Percentiles rank a stretch among this genome's conserved stretches.
Evolutionary conservation across 108 stramenopile genomes (phyloP).

Genomic region (Skeletonema grethae): DNA sequence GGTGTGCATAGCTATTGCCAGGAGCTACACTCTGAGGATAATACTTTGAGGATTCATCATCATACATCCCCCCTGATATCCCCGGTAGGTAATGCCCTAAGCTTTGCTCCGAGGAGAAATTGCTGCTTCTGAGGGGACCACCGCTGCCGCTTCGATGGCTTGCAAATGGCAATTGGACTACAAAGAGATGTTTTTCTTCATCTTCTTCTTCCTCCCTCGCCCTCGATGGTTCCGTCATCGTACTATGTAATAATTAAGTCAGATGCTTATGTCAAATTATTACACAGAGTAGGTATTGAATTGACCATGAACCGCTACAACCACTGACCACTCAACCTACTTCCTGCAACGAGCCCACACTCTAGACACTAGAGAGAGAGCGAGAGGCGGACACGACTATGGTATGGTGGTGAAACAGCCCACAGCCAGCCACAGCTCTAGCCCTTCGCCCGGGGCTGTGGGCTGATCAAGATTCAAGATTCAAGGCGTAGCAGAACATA

Average conservation of each 20-base stretch:
- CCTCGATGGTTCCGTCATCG: background rate
- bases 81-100: background rate
- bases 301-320: no score
- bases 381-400: no score
- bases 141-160: background rate
- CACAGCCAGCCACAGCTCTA: no score
- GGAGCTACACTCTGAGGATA: slow-evolving; percentile 5
- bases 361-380: no score
- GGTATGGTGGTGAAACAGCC: no score
- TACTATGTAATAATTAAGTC: background rate
- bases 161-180: background rate
- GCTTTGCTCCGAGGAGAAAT: background rate
- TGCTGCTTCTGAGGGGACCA: background rate
- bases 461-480: no score
- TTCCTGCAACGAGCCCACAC: no score
- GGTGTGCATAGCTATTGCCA: background rate
- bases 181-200: background rate
- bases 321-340: no score
- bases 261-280: no score
- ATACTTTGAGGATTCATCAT: background rate
- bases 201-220: background rate
- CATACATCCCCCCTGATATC: background rate
- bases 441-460: no score
- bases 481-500: no score
- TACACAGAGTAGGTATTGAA: no score